Percentiles rank a stretch among this genome's conserved stretches.
Conservation (phyloP, 768 basidiomycete species). For the Rhizopogon salebrosus region DNA sequence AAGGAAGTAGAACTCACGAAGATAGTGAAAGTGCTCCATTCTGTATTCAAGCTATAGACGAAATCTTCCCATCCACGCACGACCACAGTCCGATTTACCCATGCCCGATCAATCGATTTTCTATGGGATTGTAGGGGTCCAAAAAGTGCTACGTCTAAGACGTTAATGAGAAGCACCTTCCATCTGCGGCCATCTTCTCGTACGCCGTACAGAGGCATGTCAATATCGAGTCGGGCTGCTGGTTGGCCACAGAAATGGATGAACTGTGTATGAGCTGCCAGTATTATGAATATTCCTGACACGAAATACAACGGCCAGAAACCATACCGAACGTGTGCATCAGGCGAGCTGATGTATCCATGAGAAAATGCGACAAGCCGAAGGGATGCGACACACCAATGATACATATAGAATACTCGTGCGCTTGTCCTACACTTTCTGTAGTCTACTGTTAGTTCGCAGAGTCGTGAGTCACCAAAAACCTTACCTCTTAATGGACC, state of each 20-base stretch:
- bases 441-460: too few species aligned
- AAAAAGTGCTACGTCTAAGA: slow-evolving; percentile 37
- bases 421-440: neutral
- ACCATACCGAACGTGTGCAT: slow-evolving; percentile 6
- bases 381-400: neutral
- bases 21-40: slow-evolving; percentile 46
- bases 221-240: slow-evolving; percentile 28
- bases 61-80: slow-evolving; percentile 34
- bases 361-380: neutral
- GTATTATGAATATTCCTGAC: neutral
- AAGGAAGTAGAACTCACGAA: slow-evolving; percentile 26
- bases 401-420: slow-evolving; percentile 4
- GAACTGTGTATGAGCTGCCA: slow-evolving; percentile 24
- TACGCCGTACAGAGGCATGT: slow-evolving; percentile 18
- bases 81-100: slow-evolving; percentile 39
- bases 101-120: slow-evolving; percentile 34
- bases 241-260: slow-evolving; percentile 33
- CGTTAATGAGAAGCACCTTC: slow-evolving; percentile 31
- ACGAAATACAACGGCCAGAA: neutral
- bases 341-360: slow-evolving; percentile 4
- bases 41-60: slow-evolving; percentile 34
- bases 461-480: too few species aligned
- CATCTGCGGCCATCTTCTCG: neutral
- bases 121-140: slow-evolving; percentile 41
- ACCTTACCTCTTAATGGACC: neutral